These are phyloP conservation scores for Limnomonas spitsbergensis DNA, from an alignment of 139 green algal genomes.

Conservation along the genomic window DNA sequence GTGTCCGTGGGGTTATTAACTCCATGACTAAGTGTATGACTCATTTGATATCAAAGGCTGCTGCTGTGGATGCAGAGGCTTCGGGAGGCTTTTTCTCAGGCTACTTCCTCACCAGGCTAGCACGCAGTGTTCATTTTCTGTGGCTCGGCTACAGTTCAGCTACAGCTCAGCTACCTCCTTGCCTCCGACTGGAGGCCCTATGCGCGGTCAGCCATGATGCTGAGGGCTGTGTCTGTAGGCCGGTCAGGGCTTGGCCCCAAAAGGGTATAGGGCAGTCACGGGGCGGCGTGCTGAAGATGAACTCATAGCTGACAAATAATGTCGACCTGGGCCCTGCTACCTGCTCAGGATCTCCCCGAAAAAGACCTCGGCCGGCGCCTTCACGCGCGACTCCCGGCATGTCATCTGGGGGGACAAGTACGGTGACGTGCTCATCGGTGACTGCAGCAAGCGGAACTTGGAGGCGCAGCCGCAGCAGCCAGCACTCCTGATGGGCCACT, in stretches of 20 bases:
- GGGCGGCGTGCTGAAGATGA: neutral
- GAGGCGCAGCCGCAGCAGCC: slow-evolving; percentile 19
- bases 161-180: too few relatives aligned
- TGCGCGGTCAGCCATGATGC: neutral
- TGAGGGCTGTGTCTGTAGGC: slow-evolving; percentile 5
- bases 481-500: slow-evolving; percentile 74
- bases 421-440: slow-evolving; percentile 69
- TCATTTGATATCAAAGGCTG: too few relatives aligned
- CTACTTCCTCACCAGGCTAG: too few relatives aligned
- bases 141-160: too few relatives aligned
- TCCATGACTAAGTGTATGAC: too few relatives aligned
- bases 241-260: too few relatives aligned
- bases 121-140: too few relatives aligned
- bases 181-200: neutral
- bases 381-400: slow-evolving; percentile 49
- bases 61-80: too few relatives aligned
- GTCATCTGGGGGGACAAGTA: slow-evolving; percentile 81
- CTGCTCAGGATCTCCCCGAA: slow-evolving; percentile 60
- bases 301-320: neutral
- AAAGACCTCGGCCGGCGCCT: slow-evolving; percentile 59
- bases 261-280: neutral
- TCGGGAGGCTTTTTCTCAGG: too few relatives aligned
- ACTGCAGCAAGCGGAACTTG: neutral
- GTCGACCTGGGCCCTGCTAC: neutral
- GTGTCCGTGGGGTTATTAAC: too few relatives aligned